Percentiles rank a stretch among this genome's conserved stretches.
Conservation (phyloP, 2,329 filamentous ascomycete species). For the Botrytis pseudocinerea region DNA sequence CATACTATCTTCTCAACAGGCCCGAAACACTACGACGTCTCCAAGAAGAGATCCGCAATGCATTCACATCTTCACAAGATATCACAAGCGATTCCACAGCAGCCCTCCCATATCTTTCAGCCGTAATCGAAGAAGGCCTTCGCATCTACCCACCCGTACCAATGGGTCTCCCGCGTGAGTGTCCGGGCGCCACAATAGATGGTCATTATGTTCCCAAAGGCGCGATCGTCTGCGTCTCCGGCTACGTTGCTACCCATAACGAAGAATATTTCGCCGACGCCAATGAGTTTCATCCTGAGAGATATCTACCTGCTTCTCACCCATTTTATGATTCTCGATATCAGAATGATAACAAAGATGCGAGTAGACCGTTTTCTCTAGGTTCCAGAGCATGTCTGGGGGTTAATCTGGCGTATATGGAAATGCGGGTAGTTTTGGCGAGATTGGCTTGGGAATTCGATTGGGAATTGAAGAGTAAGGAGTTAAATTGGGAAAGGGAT, state of each 20-base stretch:
- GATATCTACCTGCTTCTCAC: constrained; percentile 13
- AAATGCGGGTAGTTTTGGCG: constrained; percentile 18
- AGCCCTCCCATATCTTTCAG: constrained; percentile 13
- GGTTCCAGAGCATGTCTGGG: constrained; percentile 16
- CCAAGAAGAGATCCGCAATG: neutral
- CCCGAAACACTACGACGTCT: constrained; percentile 1
- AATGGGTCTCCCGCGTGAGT: constrained; percentile 15
- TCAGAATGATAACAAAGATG: constrained; percentile 19
- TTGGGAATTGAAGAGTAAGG: constrained; percentile 9
- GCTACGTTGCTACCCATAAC: neutral
- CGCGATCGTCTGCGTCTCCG: neutral
- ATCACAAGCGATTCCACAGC: constrained; percentile 19
- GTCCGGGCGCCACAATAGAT: constrained; percentile 17
- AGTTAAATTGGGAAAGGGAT: constrained; percentile 18
- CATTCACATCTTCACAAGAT: neutral
- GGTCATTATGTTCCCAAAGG: constrained; percentile 6
- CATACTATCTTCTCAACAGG: constrained; percentile 15
- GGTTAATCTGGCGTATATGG: constrained; percentile 21
- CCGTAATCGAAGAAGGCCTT: constrained; percentile 23
- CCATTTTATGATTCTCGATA: constrained; percentile 9
- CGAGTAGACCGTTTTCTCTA: neutral
- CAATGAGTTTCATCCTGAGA: constrained; percentile 13
- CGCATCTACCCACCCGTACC: constrained; percentile 20
- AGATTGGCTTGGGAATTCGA: constrained; percentile 20
- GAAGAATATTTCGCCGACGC: constrained; percentile 13